These are phyloP conservation scores for Phlebiopsis flavidoalba DNA, from an alignment of 768 basidiomycete species.

Conservation along the genomic window DNA sequence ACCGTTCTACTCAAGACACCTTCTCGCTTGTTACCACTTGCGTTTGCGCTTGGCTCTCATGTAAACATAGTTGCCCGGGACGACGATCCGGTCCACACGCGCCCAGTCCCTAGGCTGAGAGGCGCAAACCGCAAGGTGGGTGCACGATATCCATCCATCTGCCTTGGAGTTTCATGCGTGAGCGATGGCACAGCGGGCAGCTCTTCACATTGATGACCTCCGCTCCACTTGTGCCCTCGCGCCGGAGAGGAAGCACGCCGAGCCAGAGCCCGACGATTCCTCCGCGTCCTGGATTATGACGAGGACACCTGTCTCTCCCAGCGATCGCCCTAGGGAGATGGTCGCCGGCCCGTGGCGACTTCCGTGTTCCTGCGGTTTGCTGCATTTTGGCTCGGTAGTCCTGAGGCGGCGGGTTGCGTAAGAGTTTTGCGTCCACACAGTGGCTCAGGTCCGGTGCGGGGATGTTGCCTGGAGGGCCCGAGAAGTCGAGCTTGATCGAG, in stretches of 20 bases:
- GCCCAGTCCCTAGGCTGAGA: constrained; percentile 90
- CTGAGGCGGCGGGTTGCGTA: constrained; percentile 21
- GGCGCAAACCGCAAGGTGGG: constrained; percentile 97
- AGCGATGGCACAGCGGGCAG: constrained; percentile 91
- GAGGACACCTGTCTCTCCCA: constrained; percentile 30
- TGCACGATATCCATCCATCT: constrained; percentile 92
- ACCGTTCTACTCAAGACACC: constrained; percentile 83
- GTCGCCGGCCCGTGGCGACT: neutral
- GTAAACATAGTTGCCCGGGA: constrained; percentile 95
- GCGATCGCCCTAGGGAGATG: neutral
- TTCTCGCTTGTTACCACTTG: constrained; percentile 97
- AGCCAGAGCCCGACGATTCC: constrained; percentile 8
- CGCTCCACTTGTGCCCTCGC: constrained; percentile 45
- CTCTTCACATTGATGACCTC: constrained; percentile 92
- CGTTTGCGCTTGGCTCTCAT: constrained; percentile 89
- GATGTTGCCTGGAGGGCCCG: constrained; percentile 42
- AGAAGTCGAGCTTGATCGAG: constrained; percentile 60
- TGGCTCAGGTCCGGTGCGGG: constrained; percentile 8
- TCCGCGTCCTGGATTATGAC: constrained; percentile 40
- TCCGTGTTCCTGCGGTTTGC: constrained; percentile 34
- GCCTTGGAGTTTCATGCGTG: constrained; percentile 79
- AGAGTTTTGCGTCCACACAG: constrained; percentile 13
- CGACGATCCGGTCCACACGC: constrained; percentile 82
- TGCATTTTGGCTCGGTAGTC: constrained; percentile 45
- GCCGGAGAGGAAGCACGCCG: constrained; percentile 13